Percentiles rank a stretch among this genome's conserved stretches.
These are phyloP conservation scores for Yarrowia sp. DNA, from an alignment of 805 yeast species.

Conservation along the genomic window DNA sequence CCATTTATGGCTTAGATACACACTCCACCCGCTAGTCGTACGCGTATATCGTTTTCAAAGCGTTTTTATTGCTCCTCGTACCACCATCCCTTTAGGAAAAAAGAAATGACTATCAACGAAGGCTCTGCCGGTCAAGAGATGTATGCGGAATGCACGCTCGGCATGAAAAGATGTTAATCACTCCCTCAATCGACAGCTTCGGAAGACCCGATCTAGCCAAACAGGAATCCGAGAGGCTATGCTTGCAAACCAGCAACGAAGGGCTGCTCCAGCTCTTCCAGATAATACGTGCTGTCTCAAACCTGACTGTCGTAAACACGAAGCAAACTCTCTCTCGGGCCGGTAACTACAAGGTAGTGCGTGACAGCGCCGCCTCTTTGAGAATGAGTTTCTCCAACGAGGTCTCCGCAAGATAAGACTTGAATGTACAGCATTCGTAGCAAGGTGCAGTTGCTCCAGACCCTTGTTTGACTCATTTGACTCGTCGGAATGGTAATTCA, in stretches of 20 bases:
- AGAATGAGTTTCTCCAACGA: no score
- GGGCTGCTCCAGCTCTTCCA: neutral
- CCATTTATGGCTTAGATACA: no score
- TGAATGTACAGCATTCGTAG: no score
- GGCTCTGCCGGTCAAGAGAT: neutral
- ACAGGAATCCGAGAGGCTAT: neutral
- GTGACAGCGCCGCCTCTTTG: no score
- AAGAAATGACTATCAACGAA: neutral
- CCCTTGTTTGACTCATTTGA: no score
- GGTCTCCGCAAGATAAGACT: no score
- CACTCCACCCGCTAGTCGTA: neutral
- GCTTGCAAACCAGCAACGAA: neutral
- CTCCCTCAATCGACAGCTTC: neutral
- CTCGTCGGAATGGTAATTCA: no score
- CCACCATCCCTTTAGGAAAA: neutral
- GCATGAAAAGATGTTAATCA: neutral
- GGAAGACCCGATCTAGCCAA: neutral
- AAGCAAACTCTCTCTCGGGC: neutral
- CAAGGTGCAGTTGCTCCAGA: no score
- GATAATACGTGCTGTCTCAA: no score
- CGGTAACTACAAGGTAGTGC: neutral
- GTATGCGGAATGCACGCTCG: slow-evolving; percentile 5
- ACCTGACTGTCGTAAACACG: neutral
- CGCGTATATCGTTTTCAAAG: neutral
- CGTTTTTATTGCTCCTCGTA: neutral